Evolutionary conservation across 495 filamentous ascomycete genomes (phyloP).

Genomic region (Talaromyces borbonicus): DNA sequence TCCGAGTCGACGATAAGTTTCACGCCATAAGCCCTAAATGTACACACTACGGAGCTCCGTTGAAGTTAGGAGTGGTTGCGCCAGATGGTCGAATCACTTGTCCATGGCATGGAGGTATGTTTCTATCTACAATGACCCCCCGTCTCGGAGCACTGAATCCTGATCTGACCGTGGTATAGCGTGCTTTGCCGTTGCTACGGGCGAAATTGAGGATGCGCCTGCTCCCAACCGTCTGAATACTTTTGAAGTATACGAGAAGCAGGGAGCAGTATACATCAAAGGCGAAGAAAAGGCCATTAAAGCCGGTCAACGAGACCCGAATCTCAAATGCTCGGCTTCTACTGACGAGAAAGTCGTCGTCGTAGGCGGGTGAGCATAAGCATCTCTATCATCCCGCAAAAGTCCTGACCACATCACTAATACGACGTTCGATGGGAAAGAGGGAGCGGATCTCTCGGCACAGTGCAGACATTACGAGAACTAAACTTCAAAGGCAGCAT

Average conservation of each 20-base stretch:
- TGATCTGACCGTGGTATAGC: slow-evolving; percentile 47
- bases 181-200: slow-evolving; percentile 82
- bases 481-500: slow-evolving; percentile 73
- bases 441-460: slow-evolving; percentile 72
- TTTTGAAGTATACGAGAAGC: slow-evolving; percentile 69
- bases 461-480: slow-evolving; percentile 70
- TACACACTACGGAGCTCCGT: slow-evolving; percentile 88
- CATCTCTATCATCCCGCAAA: background rate
- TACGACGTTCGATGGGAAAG: no score
- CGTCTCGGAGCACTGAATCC: background rate
- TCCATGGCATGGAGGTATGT: slow-evolving; percentile 86
- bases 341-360: slow-evolving; percentile 65
- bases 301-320: slow-evolving; percentile 56
- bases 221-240: slow-evolving; percentile 72
- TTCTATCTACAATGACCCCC: background rate
- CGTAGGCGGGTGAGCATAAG: slow-evolving; percentile 72
- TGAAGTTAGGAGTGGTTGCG: slow-evolving; percentile 73
- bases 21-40: slow-evolving; percentile 80
- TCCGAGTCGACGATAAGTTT: slow-evolving; percentile 63
- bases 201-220: slow-evolving; percentile 90
- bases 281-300: slow-evolving; percentile 76
- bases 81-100: slow-evolving; percentile 79
- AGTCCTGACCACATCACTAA: slow-evolving; percentile 11
- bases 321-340: slow-evolving; percentile 59
- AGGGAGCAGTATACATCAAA: slow-evolving; percentile 75